phyloP scores from a whole-genome alignment of 164 flowering plant genomes.

The Chloranthus sessilifolius region DNA sequence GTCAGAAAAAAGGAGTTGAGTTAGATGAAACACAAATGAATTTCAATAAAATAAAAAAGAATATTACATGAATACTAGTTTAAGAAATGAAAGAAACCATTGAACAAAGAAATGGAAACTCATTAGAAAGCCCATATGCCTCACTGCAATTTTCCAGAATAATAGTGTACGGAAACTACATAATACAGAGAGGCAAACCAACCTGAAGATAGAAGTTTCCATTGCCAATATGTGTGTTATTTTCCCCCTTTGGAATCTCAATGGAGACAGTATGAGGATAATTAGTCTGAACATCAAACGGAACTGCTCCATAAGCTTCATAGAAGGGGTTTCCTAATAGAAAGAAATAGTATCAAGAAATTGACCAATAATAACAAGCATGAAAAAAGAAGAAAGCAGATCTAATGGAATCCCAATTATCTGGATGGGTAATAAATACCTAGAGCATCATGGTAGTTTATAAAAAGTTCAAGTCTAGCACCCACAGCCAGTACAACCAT shows the following conservation, averaged over 20 bases:
- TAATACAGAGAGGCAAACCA: slow-evolving; percentile 3
- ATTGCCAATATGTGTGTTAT: slow-evolving; percentile 18
- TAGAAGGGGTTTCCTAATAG: slow-evolving; percentile 63
- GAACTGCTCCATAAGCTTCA: slow-evolving; percentile 60
- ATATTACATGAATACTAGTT: neutral
- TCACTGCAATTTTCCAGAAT: neutral
- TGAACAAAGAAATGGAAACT: neutral
- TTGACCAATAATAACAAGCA: slow-evolving; percentile 4
- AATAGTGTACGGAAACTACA: neutral
- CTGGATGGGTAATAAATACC: slow-evolving; percentile 35
- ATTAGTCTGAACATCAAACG: slow-evolving; percentile 52
- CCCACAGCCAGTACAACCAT: slow-evolving; percentile 60
- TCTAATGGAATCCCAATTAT: neutral
- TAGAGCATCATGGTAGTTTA: slow-evolving; percentile 51
- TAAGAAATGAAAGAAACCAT: neutral
- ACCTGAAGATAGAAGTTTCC: slow-evolving; percentile 60
- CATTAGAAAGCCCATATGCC: neutral
- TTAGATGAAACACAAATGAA: neutral
- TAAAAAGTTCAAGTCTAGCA: slow-evolving; percentile 47
- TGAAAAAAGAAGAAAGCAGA: slow-evolving; percentile 1
- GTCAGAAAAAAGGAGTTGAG: neutral
- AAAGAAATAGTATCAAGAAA: slow-evolving; percentile 10
- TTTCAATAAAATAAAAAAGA: too few species aligned
- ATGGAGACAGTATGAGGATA: slow-evolving; percentile 55
- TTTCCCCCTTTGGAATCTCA: slow-evolving; percentile 7